A percentile compares a stretch with the other conserved stretches of the same genome.
phyloP scores from a whole-genome alignment of 1,284 basidiomycete species.

The Pseudozyma pruni region DNA sequence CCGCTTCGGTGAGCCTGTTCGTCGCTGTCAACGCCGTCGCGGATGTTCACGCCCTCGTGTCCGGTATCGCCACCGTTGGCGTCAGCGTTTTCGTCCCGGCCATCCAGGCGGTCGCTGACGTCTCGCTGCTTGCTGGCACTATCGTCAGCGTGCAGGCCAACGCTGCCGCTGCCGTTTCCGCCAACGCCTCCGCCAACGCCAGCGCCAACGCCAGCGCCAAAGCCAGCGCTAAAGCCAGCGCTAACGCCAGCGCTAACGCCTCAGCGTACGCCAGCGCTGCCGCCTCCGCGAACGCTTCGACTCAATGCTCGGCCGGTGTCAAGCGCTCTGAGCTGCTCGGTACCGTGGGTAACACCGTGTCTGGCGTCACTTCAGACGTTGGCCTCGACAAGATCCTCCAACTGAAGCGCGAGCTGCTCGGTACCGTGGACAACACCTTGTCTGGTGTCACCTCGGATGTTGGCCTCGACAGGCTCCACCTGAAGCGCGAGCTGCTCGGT shows the following conservation, averaged over 20 bases:
- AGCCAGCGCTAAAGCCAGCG: no score
- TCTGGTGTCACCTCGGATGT: no score
- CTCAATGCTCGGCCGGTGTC: no score
- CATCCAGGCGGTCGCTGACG: conserved; percentile 16
- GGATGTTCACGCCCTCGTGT: conserved; percentile 23
- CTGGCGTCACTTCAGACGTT: not conserved
- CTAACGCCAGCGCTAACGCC: no score
- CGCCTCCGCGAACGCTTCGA: no score
- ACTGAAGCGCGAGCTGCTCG: conserved; percentile 28
- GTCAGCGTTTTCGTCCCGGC: conserved; percentile 13
- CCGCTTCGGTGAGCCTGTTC: conserved; percentile 21
- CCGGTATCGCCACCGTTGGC: conserved; percentile 14
- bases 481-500: no score
- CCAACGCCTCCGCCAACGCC: no score
- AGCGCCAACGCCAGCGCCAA: no score
- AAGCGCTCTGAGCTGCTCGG: conserved; percentile 19
- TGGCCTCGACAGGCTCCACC: no score
- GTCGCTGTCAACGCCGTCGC: conserved; percentile 23
- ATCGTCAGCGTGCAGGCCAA: not conserved
- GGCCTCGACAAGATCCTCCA: conserved; percentile 5
- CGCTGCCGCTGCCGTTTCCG: no score
- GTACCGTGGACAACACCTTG: conserved; percentile 6
- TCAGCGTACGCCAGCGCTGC: no score
- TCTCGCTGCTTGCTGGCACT: conserved; percentile 2
- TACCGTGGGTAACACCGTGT: conserved; percentile 6